Base-by-base conservation (phyloP, 148 eudicot genomes). In the Nepenthes mirabilis region DNA sequence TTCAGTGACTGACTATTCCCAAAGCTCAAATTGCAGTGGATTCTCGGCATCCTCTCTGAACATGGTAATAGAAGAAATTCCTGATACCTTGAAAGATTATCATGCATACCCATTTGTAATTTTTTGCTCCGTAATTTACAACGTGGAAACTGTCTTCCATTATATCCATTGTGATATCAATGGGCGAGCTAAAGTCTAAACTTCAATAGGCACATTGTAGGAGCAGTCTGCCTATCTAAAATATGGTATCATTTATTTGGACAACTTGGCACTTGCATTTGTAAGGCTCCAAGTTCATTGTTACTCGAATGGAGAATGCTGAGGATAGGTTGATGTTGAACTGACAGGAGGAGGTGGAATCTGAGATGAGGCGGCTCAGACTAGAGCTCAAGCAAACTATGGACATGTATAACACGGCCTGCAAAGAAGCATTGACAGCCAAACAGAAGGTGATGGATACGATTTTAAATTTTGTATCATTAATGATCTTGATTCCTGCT, bases 361-460 rank as follows among this genome's bases (percentile, higher is more conserved):
- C 85, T 57, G 97, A 90, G 74, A 87, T 84, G 95, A 90, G 91
- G 63, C 82, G 95, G 72, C 81, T 90, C 5, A 79, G 82, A 60
- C 73, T 72, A 58, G 97, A 90, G 70, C 95, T 87, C 55, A 81
- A 79, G 80, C 91, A 87, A 65, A 90, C 97, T 49, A 90, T 90
- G 87, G 91, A 87, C 5, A 87, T 87, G 97, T 90, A 90, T 67
- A 90, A 84, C 71, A 68, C 80, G 35, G 97, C 97, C 49, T 84
- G 89, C 73, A 90, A 72, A 65, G 95, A 87, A 80, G 95, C 97
- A 68, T 64, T 90, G 34, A 64, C 73, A 37, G 95, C 95, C 47
- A 84, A 87, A 74, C 87, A 87, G 48, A 90, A 77, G 84, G 97
- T 11, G 11, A 45, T 45, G 48, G 13, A 47, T 47, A 9, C 50